These are phyloP conservation scores for Cryptococcus amylolentus DNA, from an alignment of 1,284 basidiomycete species.

Conservation along the genomic window DNA sequence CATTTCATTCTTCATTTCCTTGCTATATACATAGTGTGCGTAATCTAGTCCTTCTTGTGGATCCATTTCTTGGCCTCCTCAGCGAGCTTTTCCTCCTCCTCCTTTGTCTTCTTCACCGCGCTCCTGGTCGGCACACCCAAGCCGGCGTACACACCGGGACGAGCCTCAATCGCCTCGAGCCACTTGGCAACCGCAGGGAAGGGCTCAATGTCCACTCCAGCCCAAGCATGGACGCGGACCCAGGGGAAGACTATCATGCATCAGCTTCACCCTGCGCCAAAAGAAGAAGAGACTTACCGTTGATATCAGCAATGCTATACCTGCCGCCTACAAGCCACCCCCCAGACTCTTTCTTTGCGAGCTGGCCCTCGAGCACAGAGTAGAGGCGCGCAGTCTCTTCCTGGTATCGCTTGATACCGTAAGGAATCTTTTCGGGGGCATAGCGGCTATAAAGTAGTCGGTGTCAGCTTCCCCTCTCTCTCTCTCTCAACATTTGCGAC, in stretches of 20 bases:
- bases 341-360: conserved; percentile 45
- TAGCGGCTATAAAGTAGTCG: conserved; percentile 36
- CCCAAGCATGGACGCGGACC: conserved; percentile 54
- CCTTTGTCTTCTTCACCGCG: conserved; percentile 15
- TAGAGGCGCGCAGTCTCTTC: conserved; percentile 75
- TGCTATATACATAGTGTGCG: too few relatives aligned
- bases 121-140: conserved; percentile 37
- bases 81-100: conserved; percentile 29
- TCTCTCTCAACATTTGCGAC: too few relatives aligned
- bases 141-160: conserved; percentile 51
- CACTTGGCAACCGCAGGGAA: conserved; percentile 61
- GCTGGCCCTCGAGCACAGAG: conserved; percentile 67
- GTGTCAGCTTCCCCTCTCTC: neutral
- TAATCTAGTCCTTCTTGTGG: neutral
- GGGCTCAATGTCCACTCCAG: conserved; percentile 57
- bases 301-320: conserved; percentile 59
- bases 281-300: conserved; percentile 25
- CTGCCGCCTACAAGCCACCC: conserved; percentile 65
- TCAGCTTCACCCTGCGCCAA: neutral
- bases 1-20: too few relatives aligned
- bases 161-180: conserved; percentile 51
- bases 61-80: conserved; percentile 18
- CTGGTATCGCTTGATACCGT: conserved; percentile 60
- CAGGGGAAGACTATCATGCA: conserved; percentile 47
- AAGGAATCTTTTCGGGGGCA: conserved; percentile 49